Conservation (phyloP, 1,284 basidiomycete genomes). For the Ceratobasidium sp. region DNA sequence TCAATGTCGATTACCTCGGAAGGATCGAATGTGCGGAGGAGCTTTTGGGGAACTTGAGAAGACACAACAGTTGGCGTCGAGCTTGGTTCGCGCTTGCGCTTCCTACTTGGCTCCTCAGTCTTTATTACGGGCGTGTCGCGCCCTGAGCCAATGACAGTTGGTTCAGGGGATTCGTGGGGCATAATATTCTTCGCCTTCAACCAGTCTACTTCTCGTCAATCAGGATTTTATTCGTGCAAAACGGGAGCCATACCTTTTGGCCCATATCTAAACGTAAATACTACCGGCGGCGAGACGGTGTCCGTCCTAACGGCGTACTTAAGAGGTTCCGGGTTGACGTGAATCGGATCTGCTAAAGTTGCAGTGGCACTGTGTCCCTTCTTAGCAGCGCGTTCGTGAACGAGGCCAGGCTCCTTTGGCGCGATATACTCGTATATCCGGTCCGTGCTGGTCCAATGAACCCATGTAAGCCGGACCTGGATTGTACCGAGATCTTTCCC, state of each 20-base stretch:
- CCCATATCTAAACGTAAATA: constrained; percentile 28
- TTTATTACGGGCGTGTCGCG: neutral
- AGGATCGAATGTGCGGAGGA: neutral
- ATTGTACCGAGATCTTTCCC: constrained; percentile 8
- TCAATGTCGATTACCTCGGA: constrained; percentile 35
- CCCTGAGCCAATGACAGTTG: too few species aligned
- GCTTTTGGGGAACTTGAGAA: neutral
- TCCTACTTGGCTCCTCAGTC: neutral
- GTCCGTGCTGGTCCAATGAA: neutral
- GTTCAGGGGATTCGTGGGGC: neutral
- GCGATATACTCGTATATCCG: neutral
- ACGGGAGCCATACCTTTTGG: constrained; percentile 7
- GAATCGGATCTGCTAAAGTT: constrained; percentile 5
- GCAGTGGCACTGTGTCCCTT: constrained; percentile 8
- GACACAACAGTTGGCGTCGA: neutral
- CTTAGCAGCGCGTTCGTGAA: constrained; percentile 20
- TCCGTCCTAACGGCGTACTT: neutral
- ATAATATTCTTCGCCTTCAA: constrained; percentile 25
- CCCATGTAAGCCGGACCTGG: constrained; percentile 15
- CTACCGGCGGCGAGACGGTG: neutral
- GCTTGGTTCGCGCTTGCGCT: constrained; percentile 1
- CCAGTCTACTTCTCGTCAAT: constrained; percentile 15
- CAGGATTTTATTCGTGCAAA: neutral
- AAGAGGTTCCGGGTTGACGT: neutral
- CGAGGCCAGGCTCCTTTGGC: neutral